Conservation (phyloP, 2,329 filamentous ascomycete species). For the Alternaria solani region DNA sequence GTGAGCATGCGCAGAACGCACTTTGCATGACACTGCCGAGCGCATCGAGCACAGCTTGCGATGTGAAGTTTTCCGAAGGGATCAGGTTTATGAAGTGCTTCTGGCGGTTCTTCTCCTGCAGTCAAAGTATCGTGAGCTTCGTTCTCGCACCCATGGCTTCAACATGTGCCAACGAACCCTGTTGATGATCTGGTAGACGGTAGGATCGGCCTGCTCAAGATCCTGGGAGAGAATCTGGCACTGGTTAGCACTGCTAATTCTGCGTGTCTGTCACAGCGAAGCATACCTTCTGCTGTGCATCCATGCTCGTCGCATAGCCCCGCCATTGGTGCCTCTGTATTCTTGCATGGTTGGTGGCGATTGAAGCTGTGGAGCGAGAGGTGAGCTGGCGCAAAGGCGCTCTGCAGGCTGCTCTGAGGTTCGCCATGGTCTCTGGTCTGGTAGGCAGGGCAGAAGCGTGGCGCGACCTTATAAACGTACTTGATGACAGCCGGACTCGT, state of each 20-base stretch:
- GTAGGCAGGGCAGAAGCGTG: conserved; percentile 20
- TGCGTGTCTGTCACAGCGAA: background rate
- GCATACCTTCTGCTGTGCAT: conserved; percentile 59
- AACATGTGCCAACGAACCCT: conserved; percentile 66
- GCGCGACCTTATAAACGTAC: conserved; percentile 28
- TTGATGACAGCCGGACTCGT: conserved; percentile 31
- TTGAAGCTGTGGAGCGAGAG: conserved; percentile 33
- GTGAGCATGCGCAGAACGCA: conserved; percentile 66
- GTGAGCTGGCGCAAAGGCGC: conserved; percentile 49
- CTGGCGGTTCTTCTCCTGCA: conserved; percentile 90
- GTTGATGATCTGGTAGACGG: conserved; percentile 87
- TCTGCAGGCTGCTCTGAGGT: conserved; percentile 51
- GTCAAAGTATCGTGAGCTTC: conserved; percentile 26
- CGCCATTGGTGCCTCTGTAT: conserved; percentile 48
- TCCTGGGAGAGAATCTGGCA: conserved; percentile 77
- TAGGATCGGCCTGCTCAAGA: conserved; percentile 84
- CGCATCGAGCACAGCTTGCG: conserved; percentile 96
- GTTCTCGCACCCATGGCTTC: conserved; percentile 15
- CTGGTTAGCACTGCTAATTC: conserved; percentile 18
- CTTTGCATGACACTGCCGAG: conserved; percentile 69
- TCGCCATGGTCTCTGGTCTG: conserved; percentile 49
- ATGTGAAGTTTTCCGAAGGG: conserved; percentile 99
- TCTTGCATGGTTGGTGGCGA: conserved; percentile 44
- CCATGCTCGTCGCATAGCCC: conserved; percentile 53
- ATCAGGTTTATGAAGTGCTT: conserved; percentile 99